Base-by-base conservation (phyloP, 768 basidiomycete genomes). In the Zangia roseola region DNA sequence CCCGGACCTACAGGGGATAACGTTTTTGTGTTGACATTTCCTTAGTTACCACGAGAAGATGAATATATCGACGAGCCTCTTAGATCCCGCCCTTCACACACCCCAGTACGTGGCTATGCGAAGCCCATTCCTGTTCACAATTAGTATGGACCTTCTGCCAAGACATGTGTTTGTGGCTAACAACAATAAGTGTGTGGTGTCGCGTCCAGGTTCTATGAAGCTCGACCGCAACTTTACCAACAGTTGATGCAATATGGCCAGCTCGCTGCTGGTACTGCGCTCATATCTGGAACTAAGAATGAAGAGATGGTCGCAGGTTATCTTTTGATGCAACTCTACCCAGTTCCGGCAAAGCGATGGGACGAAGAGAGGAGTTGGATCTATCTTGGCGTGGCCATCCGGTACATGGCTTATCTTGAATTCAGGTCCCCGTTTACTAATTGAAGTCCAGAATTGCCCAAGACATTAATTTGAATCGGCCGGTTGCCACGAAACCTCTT, bases 361-460 rank as follows among this genome's bases (percentile, higher is more conserved):
- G 91, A 94, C 60, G 91, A 95, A 55, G 91, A 95, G 60, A 78
- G 91, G 23, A 86, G 85, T 43, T 97, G 91, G 89, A 67, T 94
- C 40, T 92, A 89, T 65, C 83, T 94, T 19, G 93, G 93, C 7
- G 74, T 94, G 24, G 92, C 91, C 8, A 92, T 94, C 52, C 77
- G 91, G 89, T 88, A 57, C 25, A 71, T 52, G 25, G 23, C 20
- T 25, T 39, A 30, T n/a, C 20, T 24, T 37, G 12, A 13, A 17
- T 21, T 13, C 9, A 33, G 25, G 30, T 17, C 2, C 33, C 40
- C 38, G 23, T 39, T 31, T 54, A 41, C 46, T 58, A 31, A 56
- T 42, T 43, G n/a, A 14, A 43, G 40, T 14, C 40, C 47, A 94
- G 93, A 52, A 82, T 90, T 50, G 94, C 93, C 1, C 91, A 84